Percentiles rank a stretch among this genome's conserved stretches.
These are phyloP conservation scores for Naganishia sp. DNA, from an alignment of 1,284 basidiomycete genomes.

Conservation along the genomic window DNA sequence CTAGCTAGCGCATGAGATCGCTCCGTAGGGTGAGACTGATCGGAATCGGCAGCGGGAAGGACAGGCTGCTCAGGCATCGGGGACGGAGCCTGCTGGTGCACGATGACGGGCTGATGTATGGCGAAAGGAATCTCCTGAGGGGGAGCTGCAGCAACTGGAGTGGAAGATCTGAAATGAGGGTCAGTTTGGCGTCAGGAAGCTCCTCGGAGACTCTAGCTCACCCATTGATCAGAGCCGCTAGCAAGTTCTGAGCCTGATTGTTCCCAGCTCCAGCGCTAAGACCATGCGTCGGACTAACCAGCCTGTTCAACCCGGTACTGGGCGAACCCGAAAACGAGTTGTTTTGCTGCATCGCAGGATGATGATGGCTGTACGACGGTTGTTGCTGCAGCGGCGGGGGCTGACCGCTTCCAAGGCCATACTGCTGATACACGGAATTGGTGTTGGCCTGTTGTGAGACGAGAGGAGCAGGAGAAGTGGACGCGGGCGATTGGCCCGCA, in stretches of 20 bases:
- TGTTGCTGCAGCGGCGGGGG: conserved; percentile 3
- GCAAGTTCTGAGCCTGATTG: conserved; percentile 19
- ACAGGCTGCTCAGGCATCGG: background rate
- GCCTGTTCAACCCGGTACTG: conserved; percentile 22
- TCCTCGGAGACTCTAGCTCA: background rate
- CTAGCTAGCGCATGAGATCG: background rate
- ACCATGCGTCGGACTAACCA: conserved; percentile 20
- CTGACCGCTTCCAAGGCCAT: conserved; percentile 10
- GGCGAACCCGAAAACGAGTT: conserved; percentile 23
- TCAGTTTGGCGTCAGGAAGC: background rate
- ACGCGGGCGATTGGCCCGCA: conserved; percentile 10
- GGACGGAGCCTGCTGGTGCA: conserved; percentile 9
- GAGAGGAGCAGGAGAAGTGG: background rate
- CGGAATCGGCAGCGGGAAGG: background rate
- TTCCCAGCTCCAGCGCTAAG: conserved; percentile 23
- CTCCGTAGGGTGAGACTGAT: background rate
- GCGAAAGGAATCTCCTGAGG: conserved; percentile 13
- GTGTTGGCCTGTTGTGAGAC: background rate
- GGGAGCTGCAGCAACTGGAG: conserved; percentile 5
- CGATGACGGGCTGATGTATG: conserved; percentile 19
- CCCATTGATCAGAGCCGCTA: conserved; percentile 25
- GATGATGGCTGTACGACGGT: conserved; percentile 4
- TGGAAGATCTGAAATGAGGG: background rate
- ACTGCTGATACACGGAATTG: conserved; percentile 2
- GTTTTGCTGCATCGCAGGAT: conserved; percentile 26